These are phyloP conservation scores for Lentinus polychrous DNA, from an alignment of 1,284 basidiomycete genomes.

Conservation along the genomic window DNA sequence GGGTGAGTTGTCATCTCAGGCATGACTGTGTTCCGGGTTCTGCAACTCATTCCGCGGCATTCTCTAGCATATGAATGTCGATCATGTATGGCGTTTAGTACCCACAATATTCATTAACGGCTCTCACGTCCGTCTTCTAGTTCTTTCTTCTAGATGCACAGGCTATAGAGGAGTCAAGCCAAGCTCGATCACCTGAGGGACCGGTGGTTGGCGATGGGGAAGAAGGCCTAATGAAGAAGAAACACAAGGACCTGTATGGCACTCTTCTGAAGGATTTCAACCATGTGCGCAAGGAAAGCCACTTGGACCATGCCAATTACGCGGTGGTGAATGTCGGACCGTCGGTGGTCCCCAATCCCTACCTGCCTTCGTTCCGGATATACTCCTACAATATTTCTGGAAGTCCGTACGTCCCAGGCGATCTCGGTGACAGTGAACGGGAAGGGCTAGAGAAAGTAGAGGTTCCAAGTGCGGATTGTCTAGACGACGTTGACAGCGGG, in stretches of 20 bases:
- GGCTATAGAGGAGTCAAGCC: conserved; percentile 7
- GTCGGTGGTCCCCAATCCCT: conserved; percentile 83
- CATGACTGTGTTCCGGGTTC: background rate
- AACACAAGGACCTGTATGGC: conserved; percentile 39
- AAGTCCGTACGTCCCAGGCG: conserved; percentile 20
- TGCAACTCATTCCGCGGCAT: background rate
- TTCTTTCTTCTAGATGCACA: conserved; percentile 56
- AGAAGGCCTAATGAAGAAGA: conserved; percentile 14
- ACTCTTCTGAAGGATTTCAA: conserved; percentile 50
- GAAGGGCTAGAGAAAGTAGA: background rate
- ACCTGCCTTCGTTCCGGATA: conserved; percentile 76
- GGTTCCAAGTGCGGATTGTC: background rate
- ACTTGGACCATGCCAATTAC: conserved; percentile 60
- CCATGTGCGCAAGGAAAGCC: conserved; percentile 43
- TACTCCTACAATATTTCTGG: conserved; percentile 75
- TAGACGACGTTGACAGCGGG: conserved; percentile 13
- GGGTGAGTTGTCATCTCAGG: conserved; percentile 40
- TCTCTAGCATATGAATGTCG: conserved; percentile 67
- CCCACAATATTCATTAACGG: conserved; percentile 2
- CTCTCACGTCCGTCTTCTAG: conserved; percentile 25
- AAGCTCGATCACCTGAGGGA: conserved; percentile 8
- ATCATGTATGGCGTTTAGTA: conserved; percentile 46
- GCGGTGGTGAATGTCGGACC: conserved; percentile 75
- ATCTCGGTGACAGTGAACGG: conserved; percentile 10
- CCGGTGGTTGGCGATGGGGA: conserved; percentile 10